Percentiles rank a stretch among this genome's conserved stretches.
phyloP scores from a whole-genome alignment of 2,329 filamentous ascomycete species.

The Aspergillus brasiliensis region DNA sequence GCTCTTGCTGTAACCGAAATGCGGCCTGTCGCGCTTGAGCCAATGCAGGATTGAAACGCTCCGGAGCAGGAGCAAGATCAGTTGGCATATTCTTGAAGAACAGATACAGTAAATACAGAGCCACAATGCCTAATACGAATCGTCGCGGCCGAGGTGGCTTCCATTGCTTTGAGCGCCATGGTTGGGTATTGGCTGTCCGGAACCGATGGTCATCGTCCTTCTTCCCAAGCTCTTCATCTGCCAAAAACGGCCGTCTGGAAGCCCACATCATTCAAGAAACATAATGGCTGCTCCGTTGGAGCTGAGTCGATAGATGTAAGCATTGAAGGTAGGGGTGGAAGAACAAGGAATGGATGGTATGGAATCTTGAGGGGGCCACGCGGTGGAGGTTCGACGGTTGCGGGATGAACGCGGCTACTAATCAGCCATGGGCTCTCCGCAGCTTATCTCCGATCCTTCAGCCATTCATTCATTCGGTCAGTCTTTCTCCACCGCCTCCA shows the following conservation, averaged over 20 bases:
- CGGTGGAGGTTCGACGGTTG: constrained; percentile 9
- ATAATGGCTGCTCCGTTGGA: constrained; percentile 25
- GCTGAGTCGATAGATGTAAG: constrained; percentile 12
- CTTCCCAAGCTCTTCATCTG: constrained; percentile 66
- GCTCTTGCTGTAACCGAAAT: not conserved
- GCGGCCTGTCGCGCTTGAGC: constrained; percentile 19
- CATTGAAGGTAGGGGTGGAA: constrained; percentile 13
- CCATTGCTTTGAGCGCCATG: constrained; percentile 37
- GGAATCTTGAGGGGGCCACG: not conserved
- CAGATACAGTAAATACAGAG: constrained; percentile 60
- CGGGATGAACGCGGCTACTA: constrained; percentile 7
- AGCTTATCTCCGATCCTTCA: constrained; percentile 6
- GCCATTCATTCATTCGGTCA: not conserved
- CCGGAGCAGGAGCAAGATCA: constrained; percentile 41
- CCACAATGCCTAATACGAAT: constrained; percentile 50
- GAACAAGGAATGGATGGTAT: not conserved
- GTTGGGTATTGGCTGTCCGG: constrained; percentile 28
- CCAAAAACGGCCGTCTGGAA: constrained; percentile 48
- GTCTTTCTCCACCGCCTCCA: not conserved
- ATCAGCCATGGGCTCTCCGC: not conserved
- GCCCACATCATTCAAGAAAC: constrained; percentile 39
- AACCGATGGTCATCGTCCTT: constrained; percentile 64
- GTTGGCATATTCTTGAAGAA: constrained; percentile 66
- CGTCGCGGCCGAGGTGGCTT: constrained; percentile 51
- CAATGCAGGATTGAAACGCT: constrained; percentile 33